Conservation (phyloP, 345 rosid species). For the Cardamine occulta region DNA sequence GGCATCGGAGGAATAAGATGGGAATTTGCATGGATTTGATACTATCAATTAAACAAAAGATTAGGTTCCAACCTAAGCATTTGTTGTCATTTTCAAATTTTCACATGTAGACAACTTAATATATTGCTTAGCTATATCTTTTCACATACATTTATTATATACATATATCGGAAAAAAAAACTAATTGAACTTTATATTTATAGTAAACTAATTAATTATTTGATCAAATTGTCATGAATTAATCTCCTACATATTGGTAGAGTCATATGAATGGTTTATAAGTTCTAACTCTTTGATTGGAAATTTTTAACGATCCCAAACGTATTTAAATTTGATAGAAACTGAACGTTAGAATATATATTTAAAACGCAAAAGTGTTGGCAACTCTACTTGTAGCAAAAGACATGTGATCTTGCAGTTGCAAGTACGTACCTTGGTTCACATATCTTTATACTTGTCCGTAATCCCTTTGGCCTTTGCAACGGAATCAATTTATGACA, state of each 20-base stretch:
- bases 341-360: neutral
- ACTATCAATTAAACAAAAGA: constrained; percentile 39
- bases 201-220: neutral
- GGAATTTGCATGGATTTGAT: constrained; percentile 42
- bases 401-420: constrained; percentile 32
- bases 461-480: constrained; percentile 25
- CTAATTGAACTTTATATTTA: neutral
- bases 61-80: constrained; percentile 43
- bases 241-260: neutral
- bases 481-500: constrained; percentile 32
- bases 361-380: constrained; percentile 17
- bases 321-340: no score
- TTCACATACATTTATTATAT: neutral
- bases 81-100: constrained; percentile 30
- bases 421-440: constrained; percentile 42
- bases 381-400: constrained; percentile 32
- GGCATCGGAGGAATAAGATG: constrained; percentile 19
- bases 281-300: neutral
- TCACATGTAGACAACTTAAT: constrained; percentile 35
- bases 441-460: constrained; percentile 32
- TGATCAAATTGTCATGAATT: neutral
- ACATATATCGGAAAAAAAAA: neutral
- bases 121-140: constrained; percentile 2
- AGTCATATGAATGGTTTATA: neutral
- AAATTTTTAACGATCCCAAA: neutral